phyloP scores from a whole-genome alignment of 768 basidiomycete genomes.

The Clitopilus passeckerianus region DNA sequence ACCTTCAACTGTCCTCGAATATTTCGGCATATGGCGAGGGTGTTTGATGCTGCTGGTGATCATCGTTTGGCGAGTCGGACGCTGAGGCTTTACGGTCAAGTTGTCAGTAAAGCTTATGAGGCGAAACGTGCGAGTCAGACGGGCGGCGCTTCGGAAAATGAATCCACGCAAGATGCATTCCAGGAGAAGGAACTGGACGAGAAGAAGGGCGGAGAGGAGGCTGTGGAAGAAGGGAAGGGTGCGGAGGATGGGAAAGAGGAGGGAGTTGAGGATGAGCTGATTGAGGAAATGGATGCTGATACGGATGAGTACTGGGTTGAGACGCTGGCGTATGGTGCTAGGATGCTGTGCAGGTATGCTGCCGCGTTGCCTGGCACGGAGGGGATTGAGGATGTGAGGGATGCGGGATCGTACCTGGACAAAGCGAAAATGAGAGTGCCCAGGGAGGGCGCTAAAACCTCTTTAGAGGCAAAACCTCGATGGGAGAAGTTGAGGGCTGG shows the following conservation, averaged over 20 bases:
- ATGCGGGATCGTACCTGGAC: constrained; percentile 57
- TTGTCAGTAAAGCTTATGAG: constrained; percentile 80
- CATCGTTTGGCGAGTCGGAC: constrained; percentile 64
- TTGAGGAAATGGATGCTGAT: background rate
- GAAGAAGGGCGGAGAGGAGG: too few species aligned
- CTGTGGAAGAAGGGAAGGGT: constrained; percentile 9
- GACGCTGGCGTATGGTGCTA: constrained; percentile 69
- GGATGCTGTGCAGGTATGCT: constrained; percentile 65
- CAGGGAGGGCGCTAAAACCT: constrained; percentile 22
- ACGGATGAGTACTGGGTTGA: constrained; percentile 55
- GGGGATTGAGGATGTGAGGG: constrained; percentile 55
- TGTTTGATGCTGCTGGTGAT: constrained; percentile 61
- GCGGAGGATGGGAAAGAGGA: constrained; percentile 33
- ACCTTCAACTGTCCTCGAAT: constrained; percentile 91
- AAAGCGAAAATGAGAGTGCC: constrained; percentile 56
- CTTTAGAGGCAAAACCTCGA: constrained; percentile 7
- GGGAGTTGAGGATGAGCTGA: constrained; percentile 14
- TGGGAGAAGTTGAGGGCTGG: constrained; percentile 46
- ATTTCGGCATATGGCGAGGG: constrained; percentile 77
- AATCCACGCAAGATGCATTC: background rate
- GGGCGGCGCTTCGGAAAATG: background rate
- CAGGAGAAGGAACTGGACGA: background rate
- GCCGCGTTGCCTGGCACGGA: constrained; percentile 23
- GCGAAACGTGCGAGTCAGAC: constrained; percentile 23
- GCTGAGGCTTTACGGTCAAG: constrained; percentile 75